Evolutionary conservation across 768 basidiomycete genomes (phyloP), one percentile per base, ranked within the genome.

Genomic region (Podaxis sp.): DNA sequence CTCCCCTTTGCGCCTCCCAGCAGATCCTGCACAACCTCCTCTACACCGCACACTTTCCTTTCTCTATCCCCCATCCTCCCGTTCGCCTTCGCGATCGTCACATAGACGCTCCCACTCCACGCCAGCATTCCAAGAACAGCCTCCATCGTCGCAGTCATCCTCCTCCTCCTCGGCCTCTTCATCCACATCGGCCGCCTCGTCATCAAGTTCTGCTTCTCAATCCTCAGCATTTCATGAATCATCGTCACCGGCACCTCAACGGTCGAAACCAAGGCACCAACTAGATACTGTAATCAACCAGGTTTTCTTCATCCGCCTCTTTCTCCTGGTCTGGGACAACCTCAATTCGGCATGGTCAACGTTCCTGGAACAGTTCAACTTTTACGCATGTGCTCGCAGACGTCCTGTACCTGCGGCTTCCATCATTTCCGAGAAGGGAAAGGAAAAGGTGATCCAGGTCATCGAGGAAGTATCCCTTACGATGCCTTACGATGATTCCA

Each of bases 281-380:
- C 71, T 79, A 65, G 79, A 79, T 54, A 73, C 74, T 50, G 69
- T 79, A 63, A 71, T 85, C 57, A 77, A 82, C 69, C 85, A 84
- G 51, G 77, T 90, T 67, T 86, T 87, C 79, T 79, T 91, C 67
- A 79, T 91, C 63, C 89, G 88, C 46, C 76, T 90, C 62, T 81
- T 90, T 62, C 78, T 85, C 46, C 63, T 87, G 40, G 77, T 87
- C 57, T 93, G 91, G 89, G 79, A 88, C 66, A 81, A 83, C 51
- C 72, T 93, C 64, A 83, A 81, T 63, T 77, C 82, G 6, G 82
- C 83, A 21, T 89, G 86, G 80, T 72, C 77, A n/a, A 82, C 85
- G 16, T 65, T 82, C 48, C 42, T 70, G 50, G 63, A 58, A 14
- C 63, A 64, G 51, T n/a, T 66, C 50, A 57, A 61, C 47, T 32